phyloP scores from a whole-genome alignment of 768 basidiomycete species.

The Russula sp. region DNA sequence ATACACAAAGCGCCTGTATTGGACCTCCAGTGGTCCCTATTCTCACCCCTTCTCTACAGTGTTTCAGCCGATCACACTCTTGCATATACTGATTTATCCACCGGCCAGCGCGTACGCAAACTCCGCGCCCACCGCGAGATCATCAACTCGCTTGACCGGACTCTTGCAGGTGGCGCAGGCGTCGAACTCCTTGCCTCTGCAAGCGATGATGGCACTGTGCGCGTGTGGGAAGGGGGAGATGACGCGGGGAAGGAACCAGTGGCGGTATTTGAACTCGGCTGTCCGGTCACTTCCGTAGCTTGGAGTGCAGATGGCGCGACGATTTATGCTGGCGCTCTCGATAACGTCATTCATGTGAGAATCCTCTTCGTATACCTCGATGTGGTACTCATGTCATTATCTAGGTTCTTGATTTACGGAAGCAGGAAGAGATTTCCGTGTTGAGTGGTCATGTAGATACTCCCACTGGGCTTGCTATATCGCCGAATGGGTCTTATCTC shows the following conservation, averaged over 20 bases:
- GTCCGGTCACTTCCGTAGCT: conserved; percentile 87
- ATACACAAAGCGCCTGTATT: conserved; percentile 89
- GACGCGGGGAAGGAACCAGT: conserved; percentile 71
- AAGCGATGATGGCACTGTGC: conserved; percentile 88
- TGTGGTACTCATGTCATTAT: conserved; percentile 3
- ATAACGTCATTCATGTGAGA: conserved; percentile 94
- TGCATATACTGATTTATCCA: conserved; percentile 70
- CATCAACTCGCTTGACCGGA: conserved; percentile 85
- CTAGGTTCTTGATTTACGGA: conserved; percentile 88
- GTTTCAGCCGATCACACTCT: conserved; percentile 90
- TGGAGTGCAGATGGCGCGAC: conserved; percentile 91
- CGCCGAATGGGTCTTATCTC: conserved; percentile 83
- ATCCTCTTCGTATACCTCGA: neutral
- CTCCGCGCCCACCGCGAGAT: conserved; percentile 89
- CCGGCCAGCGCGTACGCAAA: conserved; percentile 76
- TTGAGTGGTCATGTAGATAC: conserved; percentile 89
- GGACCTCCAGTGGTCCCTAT: conserved; percentile 88
- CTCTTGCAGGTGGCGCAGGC: conserved; percentile 79
- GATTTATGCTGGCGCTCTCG: conserved; percentile 87
- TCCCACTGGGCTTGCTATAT: conserved; percentile 88
- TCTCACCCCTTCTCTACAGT: conserved; percentile 68
- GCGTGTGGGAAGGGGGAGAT: conserved; percentile 89
- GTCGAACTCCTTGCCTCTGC: conserved; percentile 83
- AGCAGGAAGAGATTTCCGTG: conserved; percentile 73
- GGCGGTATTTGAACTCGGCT: conserved; percentile 78